Conservation (phyloP, 768 basidiomycete species). For the Phanerochaete sordida region DNA sequence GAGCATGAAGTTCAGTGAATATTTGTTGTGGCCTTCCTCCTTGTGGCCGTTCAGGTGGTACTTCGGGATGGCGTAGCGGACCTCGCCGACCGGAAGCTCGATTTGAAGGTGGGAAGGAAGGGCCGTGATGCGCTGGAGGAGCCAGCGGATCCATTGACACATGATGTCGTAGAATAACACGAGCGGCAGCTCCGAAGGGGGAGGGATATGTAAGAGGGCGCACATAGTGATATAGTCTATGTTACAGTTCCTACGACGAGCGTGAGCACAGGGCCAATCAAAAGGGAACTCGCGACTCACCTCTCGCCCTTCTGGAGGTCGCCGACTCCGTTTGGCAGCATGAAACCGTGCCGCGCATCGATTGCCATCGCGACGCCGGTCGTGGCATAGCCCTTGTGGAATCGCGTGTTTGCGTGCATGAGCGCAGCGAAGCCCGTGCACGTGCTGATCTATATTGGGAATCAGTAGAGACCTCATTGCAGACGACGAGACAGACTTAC, state of each 20-base stretch:
- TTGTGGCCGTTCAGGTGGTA: constrained; percentile 37
- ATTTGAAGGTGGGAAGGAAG: constrained; percentile 1
- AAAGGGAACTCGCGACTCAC: constrained; percentile 9
- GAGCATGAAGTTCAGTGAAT: constrained; percentile 27
- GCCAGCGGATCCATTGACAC: constrained; percentile 18
- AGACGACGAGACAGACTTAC: constrained; percentile 14
- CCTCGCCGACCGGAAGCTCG: background rate
- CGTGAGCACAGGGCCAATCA: background rate
- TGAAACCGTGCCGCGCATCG: constrained; percentile 21
- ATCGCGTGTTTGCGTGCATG: background rate
- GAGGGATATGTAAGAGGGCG: background rate
- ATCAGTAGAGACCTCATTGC: background rate
- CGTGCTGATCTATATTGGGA: background rate
- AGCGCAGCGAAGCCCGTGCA: background rate
- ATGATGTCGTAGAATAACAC: constrained; percentile 21
- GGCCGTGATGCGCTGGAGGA: background rate
- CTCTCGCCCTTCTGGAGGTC: constrained; percentile 25
- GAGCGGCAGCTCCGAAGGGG: background rate
- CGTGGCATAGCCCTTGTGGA: background rate
- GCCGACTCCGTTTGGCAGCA: constrained; percentile 18
- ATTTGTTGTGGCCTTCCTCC: constrained; percentile 24
- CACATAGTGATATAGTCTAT: constrained; percentile 19
- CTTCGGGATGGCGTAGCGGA: constrained; percentile 28
- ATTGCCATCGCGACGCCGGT: background rate
- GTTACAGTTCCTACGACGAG: constrained; percentile 15